Conservation (phyloP, 768 basidiomycete species). For the Russula lepida region DNA sequence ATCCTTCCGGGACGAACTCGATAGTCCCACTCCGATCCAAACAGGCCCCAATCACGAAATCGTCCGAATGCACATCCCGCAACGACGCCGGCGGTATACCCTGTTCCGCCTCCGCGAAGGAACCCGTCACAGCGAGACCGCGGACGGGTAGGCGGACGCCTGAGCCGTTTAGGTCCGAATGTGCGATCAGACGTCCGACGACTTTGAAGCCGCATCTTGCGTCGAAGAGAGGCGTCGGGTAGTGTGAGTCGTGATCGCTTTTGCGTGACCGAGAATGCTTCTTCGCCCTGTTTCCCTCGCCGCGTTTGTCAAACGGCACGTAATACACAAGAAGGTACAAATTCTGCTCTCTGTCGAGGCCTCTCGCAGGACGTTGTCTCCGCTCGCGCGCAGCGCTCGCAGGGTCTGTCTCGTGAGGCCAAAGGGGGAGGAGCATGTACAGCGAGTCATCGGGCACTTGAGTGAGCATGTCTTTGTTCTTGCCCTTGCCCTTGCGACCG, state of each 20-base stretch:
- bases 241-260: constrained; percentile 30
- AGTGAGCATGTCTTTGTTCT: constrained; percentile 39
- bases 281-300: constrained; percentile 30
- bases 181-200: constrained; percentile 63
- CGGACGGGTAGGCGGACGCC: constrained; percentile 67
- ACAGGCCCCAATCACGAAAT: constrained; percentile 53
- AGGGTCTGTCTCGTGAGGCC: constrained; percentile 66
- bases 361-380: constrained; percentile 22
- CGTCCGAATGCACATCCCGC: constrained; percentile 31
- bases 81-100: constrained; percentile 30
- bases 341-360: constrained; percentile 43
- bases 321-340: constrained; percentile 78
- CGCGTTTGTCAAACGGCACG: constrained; percentile 42
- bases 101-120: constrained; percentile 36
- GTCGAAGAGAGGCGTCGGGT: constrained; percentile 27
- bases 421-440: constrained; percentile 81
- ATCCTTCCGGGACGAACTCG: constrained; percentile 72
- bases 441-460: constrained; percentile 59
- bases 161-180: constrained; percentile 62
- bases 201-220: constrained; percentile 61
- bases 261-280: constrained; percentile 34
- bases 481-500: constrained; percentile 19
- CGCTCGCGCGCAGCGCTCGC: constrained; percentile 18
- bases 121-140: constrained; percentile 59
- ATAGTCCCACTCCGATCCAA: constrained; percentile 56